Conservation (phyloP, 2,329 filamentous ascomycete genomes). For the Fusarium sp. region DNA sequence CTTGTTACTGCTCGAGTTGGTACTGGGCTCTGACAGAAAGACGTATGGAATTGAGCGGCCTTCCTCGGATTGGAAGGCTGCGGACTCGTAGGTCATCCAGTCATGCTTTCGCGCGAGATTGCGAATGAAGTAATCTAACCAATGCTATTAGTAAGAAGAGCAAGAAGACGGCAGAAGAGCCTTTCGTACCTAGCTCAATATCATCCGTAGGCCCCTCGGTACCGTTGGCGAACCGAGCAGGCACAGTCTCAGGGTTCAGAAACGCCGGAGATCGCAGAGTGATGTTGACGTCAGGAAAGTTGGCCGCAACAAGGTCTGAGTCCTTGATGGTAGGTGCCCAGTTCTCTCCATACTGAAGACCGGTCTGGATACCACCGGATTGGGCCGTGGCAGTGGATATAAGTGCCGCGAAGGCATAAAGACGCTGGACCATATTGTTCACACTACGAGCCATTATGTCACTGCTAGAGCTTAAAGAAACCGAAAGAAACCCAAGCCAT, state of each 20-base stretch:
- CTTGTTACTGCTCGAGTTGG: background rate
- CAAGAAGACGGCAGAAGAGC: fast-evolving
- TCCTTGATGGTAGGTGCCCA: constrained; percentile 11
- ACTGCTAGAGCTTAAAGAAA: fast-evolving
- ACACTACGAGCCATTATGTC: background rate
- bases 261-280: constrained; percentile 18
- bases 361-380: constrained; percentile 8
- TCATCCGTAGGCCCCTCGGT: constrained; percentile 8
- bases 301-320: constrained; percentile 7
- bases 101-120: constrained; percentile 7
- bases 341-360: constrained; percentile 25
- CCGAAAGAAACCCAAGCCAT: fast-evolving
- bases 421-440: background rate
- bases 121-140: constrained; percentile 11
- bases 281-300: constrained; percentile 19
- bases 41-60: constrained; percentile 16
- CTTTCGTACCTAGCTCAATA: background rate
- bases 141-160: background rate
- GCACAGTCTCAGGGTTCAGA: background rate
- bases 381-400: background rate
- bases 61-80: constrained; percentile 14
- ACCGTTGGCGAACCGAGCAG: constrained; percentile 3
- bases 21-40: background rate
- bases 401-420: background rate
- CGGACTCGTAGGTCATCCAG: constrained; percentile 9